A percentile compares a stretch with the other conserved stretches of the same genome.
phyloP scores from a whole-genome alignment of 73 alveolate genomes.

The Paramecium tetraurelia region DNA sequence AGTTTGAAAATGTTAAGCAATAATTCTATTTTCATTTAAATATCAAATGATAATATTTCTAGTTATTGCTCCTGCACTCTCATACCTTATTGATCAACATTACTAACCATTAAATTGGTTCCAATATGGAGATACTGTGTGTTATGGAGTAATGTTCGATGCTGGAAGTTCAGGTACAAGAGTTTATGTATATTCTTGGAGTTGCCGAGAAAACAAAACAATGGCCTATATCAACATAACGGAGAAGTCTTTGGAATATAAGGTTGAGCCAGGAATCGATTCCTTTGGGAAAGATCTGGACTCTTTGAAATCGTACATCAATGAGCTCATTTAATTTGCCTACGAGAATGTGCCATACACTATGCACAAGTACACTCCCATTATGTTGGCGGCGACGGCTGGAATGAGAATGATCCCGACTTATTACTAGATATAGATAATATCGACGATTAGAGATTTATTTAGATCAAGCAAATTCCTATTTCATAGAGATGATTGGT shows the following conservation, averaged over 20 bases:
- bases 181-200: slow-evolving; percentile 58
- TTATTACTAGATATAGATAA: background rate
- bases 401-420: slow-evolving; percentile 50
- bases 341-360: slow-evolving; percentile 40
- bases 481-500: slow-evolving; percentile 53
- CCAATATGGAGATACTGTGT: background rate
- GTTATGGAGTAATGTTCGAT: slow-evolving; percentile 64
- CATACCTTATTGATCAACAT: background rate
- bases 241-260: background rate
- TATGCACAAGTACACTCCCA: slow-evolving; percentile 53
- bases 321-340: background rate
- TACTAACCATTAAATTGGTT: slow-evolving; percentile 3
- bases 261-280: slow-evolving; percentile 21
- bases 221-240: slow-evolving; percentile 33
- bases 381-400: slow-evolving; percentile 62
- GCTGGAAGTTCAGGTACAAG: slow-evolving; percentile 64
- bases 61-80: background rate
- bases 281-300: background rate
- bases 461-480: slow-evolving; percentile 4
- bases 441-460: background rate
- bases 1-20: background rate
- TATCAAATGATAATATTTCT: background rate
- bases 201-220: slow-evolving; percentile 28
- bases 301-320: background rate
- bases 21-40: background rate